Evolutionary conservation across 257 asterid genomes (phyloP).

Genomic region (Salvia hispanica): DNA sequence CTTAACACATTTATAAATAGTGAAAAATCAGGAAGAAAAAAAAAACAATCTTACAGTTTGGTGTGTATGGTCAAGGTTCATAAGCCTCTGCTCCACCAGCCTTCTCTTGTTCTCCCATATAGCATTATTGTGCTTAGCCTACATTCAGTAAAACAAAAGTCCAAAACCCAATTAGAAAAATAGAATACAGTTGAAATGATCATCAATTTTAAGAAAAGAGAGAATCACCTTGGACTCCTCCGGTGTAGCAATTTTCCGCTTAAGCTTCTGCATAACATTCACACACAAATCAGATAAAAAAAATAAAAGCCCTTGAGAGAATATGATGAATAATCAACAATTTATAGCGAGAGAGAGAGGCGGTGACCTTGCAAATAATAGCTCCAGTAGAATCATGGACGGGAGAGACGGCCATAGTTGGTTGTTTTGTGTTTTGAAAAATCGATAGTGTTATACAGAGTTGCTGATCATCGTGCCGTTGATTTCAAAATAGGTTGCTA

Average conservation of each 20-base stretch:
- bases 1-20: background rate
- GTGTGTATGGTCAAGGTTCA: background rate
- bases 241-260: conserved; percentile 16
- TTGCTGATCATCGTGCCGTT: conserved; percentile 11
- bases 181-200: background rate
- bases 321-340: background rate
- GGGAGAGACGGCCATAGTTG: conserved; percentile 20
- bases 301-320: background rate
- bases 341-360: background rate
- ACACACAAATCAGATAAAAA: background rate
- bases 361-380: conserved; percentile 29
- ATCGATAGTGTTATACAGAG: background rate
- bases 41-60: conserved; percentile 27
- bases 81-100: conserved; percentile 36
- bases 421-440: background rate
- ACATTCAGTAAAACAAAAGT: background rate
- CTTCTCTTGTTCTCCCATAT: conserved; percentile 30
- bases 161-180: background rate
- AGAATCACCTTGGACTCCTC: conserved; percentile 15
- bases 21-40: background rate
- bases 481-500: background rate
- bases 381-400: background rate
- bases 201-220: background rate
- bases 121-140: conserved; percentile 11
- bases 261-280: conserved; percentile 8